Conservation (phyloP, 2,329 filamentous ascomycete species). For the Exophiala spinifera region DNA sequence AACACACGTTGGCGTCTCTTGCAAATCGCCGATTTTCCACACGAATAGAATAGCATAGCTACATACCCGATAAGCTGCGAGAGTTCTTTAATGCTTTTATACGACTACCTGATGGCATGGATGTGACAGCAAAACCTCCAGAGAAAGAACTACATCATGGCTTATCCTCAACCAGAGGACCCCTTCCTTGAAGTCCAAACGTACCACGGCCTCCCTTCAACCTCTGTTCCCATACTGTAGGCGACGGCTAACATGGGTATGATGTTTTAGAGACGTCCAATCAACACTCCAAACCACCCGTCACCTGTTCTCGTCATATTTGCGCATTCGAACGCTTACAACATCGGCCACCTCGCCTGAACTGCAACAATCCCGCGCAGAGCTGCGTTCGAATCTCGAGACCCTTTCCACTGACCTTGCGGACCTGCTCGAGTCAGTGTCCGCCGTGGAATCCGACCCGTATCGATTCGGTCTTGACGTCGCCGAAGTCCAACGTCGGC, state of each 20-base stretch:
- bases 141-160: slow-evolving; percentile 9
- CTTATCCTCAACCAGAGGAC: slow-evolving; percentile 33
- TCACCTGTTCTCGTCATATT: slow-evolving; percentile 87
- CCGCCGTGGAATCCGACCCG: slow-evolving; percentile 82
- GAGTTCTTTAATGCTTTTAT: not conserved
- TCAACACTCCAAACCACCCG: slow-evolving; percentile 75
- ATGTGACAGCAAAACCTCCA: not conserved
- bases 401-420: slow-evolving; percentile 81
- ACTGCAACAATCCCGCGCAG: slow-evolving; percentile 61
- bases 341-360: slow-evolving; percentile 69
- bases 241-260: slow-evolving; percentile 5
- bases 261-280: slow-evolving; percentile 71
- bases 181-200: slow-evolving; percentile 50
- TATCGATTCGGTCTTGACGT: slow-evolving; percentile 80
- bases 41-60: too few relatives aligned
- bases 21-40: too few relatives aligned
- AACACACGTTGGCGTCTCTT: too few relatives aligned
- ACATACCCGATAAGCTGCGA: too few relatives aligned
- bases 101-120: not conserved
- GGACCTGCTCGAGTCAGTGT: slow-evolving; percentile 83
- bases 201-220: slow-evolving; percentile 31
- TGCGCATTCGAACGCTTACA: slow-evolving; percentile 86
- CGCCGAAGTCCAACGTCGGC: slow-evolving; percentile 75
- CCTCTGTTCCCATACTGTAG: not conserved
- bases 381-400: slow-evolving; percentile 73